Evolutionary conservation across 1,284 basidiomycete species (phyloP).

Genomic region (Sanghuangporus baumii): DNA sequence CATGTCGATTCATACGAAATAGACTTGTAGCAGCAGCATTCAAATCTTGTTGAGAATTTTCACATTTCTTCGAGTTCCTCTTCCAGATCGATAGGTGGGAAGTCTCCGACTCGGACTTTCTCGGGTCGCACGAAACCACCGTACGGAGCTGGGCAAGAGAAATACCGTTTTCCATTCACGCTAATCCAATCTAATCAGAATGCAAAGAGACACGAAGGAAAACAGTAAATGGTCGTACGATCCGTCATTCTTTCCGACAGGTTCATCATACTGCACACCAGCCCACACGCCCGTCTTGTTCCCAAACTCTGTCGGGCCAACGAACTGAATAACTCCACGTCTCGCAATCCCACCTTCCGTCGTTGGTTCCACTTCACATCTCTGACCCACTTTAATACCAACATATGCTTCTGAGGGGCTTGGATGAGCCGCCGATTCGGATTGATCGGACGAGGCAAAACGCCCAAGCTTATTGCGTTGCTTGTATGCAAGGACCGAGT

Average conservation of each 20-base stretch:
- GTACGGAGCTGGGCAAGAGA: conserved; percentile 69
- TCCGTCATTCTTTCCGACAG: conserved; percentile 93
- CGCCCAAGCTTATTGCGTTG: conserved; percentile 86
- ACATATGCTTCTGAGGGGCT: conserved; percentile 1
- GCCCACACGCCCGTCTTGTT: conserved; percentile 71
- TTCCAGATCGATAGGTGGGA: conserved; percentile 73
- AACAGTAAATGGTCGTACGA: conserved; percentile 51
- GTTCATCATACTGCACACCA: conserved; percentile 95
- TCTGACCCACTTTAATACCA: conserved; percentile 58
- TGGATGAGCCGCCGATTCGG: not conserved
- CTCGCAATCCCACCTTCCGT: conserved; percentile 61
- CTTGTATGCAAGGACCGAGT: conserved; percentile 89
- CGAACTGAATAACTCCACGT: conserved; percentile 80
- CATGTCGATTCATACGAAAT: not conserved
- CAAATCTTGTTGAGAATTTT: not conserved
- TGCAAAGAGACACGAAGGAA: not conserved
- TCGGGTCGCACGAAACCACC: conserved; percentile 89
- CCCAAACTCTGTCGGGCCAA: conserved; percentile 78
- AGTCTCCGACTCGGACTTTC: conserved; percentile 82
- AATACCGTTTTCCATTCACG: conserved; percentile 83
- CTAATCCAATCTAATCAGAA: conserved; percentile 35
- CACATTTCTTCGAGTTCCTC: conserved; percentile 77
- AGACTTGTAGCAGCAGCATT: not conserved
- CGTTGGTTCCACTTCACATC: conserved; percentile 76
- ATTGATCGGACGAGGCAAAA: conserved; percentile 46